Evolutionary conservation across 306 rosid genomes (phyloP), one percentile per base, ranked within the genome.

Genomic region (Pterocarpus macrocarpus): DNA sequence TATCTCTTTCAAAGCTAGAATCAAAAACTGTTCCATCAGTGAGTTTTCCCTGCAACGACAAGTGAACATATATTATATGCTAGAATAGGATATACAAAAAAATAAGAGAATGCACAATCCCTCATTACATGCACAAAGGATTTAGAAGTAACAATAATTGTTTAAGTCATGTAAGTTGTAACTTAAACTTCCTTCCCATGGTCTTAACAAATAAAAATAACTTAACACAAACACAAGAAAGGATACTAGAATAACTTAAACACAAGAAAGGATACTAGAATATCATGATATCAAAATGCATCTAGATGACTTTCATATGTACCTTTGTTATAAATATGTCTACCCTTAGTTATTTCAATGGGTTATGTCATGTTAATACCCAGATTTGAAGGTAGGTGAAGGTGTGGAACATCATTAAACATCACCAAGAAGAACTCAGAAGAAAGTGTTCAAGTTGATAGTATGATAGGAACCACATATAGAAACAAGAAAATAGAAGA

Each of bases 21-120:
- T 96, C 98, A 39, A 96, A 96, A 47, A 93, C 99, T 67, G 99
- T 96, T 78, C 99, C 98, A 83, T 96, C 99, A 0, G 97, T 90
- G 86, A 96, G 97, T 84, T 89, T 96, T 64, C 99, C 99, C 99
- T 96, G 90, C 79, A 87, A 79, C 72, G 41, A 82, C 34, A 72
- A 41, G 57, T 39, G 56, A 73, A 35, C 28, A 83, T 41, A 35
- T 39, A 67, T 3, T 4, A 56, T 66, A 84, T 36, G 61, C 36
- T 61, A 57, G 35, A 77, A 53, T 28, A 43, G 30, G 80, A 52
- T 30, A 16, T 33, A 52, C 61, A 71, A 28, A 83, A 73, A 35
- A 56, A 2, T 76, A 61, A 56, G 22, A 45, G 45, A 83, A 84
- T 28, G 59, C 47, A 55, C 32, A 47, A 68, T 39, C 49, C 59